Conservation (phyloP, 2,329 filamentous ascomycete genomes). For the Falciphora oryzae region DNA sequence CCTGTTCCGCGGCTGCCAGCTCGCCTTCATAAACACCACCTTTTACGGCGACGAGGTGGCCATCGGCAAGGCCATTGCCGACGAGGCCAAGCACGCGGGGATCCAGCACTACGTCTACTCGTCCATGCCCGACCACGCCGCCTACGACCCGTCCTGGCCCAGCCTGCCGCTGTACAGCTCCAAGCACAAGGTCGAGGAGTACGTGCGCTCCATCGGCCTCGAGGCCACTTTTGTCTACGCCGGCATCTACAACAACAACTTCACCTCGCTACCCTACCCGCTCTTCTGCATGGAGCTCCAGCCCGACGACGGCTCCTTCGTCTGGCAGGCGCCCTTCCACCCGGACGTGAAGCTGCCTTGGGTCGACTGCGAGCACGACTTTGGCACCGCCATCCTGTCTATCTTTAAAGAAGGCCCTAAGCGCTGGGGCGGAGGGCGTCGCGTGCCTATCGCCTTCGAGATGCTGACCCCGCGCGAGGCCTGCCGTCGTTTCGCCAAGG, state of each 20-base stretch:
- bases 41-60: constrained; percentile 93
- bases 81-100: constrained; percentile 78
- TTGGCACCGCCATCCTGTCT: constrained; percentile 85
- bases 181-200: constrained; percentile 90
- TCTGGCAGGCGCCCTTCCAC: constrained; percentile 92
- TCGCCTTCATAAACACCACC: constrained; percentile 97
- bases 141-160: constrained; percentile 71
- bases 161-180: constrained; percentile 84
- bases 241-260: constrained; percentile 99
- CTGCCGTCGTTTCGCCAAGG: constrained; percentile 72
- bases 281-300: constrained; percentile 93
- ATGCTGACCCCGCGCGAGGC: constrained; percentile 78
- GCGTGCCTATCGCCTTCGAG: constrained; percentile 87
- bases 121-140: constrained; percentile 91
- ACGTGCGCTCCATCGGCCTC: constrained; percentile 74
- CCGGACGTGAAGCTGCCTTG: constrained; percentile 84
- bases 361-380: constrained; percentile 94
- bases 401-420: constrained; percentile 88
- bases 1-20: constrained; percentile 76
- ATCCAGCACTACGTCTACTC: constrained; percentile 94
- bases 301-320: constrained; percentile 74
- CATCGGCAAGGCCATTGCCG: constrained; percentile 82
- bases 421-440: constrained; percentile 68
- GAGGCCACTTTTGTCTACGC: constrained; percentile 92
- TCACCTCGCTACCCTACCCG: constrained; percentile 86